Percentiles rank a stretch among this genome's conserved stretches.
Conservation (phyloP, 371 early-diverging fungal species). For the Mortierella sp. region DNA sequence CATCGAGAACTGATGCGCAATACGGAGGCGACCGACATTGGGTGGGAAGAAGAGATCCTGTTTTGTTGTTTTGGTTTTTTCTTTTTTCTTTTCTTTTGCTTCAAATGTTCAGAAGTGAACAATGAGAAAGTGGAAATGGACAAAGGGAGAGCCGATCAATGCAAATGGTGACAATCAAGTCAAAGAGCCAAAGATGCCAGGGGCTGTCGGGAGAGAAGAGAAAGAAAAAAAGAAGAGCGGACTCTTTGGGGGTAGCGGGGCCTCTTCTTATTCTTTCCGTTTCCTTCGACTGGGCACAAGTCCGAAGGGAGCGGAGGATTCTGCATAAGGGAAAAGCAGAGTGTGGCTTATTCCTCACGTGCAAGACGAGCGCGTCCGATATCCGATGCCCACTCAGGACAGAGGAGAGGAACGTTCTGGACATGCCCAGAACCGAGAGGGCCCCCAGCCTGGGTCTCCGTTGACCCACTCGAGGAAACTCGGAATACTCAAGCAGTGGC, state of each 20-base stretch:
- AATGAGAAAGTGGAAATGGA: neutral
- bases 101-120: neutral
- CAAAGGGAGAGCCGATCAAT: neutral
- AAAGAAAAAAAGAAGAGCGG: neutral
- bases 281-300: too few species aligned
- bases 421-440: too few species aligned
- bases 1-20: conserved; percentile 39
- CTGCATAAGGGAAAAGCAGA: too few species aligned
- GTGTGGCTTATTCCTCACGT: too few species aligned
- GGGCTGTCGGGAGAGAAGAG: neutral
- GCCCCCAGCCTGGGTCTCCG: too few species aligned
- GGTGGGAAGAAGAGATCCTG: neutral
- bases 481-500: too few species aligned
- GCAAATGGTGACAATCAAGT: neutral
- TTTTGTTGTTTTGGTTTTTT: neutral
- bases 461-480: too few species aligned
- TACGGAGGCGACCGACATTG: conserved; percentile 33
- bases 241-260: neutral
- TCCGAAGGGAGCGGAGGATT: too few species aligned
- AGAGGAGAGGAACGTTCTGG: too few species aligned
- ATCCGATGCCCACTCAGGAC: too few species aligned
- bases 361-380: too few species aligned
- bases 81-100: neutral
- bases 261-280: too few species aligned
- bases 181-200: neutral